These are phyloP conservation scores for Geotrichum aggregatum DNA, from an alignment of 1,139 yeast species.

Conservation along the genomic window DNA sequence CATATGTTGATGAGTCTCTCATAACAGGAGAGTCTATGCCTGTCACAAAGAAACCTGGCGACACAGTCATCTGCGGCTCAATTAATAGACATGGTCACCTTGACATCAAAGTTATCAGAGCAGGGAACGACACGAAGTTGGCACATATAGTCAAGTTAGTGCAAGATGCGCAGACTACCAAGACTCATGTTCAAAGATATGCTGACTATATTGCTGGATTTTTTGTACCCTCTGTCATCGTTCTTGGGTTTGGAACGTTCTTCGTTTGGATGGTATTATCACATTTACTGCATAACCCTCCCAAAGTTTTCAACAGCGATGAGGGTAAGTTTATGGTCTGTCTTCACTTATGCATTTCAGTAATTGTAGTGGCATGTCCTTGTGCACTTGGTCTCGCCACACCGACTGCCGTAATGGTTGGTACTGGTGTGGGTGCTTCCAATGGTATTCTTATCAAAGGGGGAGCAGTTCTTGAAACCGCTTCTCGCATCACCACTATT, in stretches of 20 bases:
- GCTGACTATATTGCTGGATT: constrained; percentile 82
- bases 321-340: constrained; percentile 63
- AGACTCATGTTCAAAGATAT: constrained; percentile 85
- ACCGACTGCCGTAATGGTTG: constrained; percentile 98
- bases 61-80: constrained; percentile 80
- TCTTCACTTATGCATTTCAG: constrained; percentile 82
- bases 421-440: constrained; percentile 91
- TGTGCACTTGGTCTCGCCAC: constrained; percentile 96
- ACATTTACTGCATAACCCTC: constrained; percentile 45
- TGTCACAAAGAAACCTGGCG: constrained; percentile 57
- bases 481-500: constrained; percentile 60
- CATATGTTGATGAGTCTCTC: constrained; percentile 83
- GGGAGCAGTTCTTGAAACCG: constrained; percentile 79
- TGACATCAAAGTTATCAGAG: constrained; percentile 59
- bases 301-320: constrained; percentile 53
- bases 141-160: constrained; percentile 84
- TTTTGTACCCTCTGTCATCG: constrained; percentile 75
- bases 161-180: constrained; percentile 79
- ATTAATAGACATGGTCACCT: constrained; percentile 75
- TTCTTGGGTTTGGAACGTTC: constrained; percentile 62
- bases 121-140: constrained; percentile 82
- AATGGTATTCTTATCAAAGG: constrained; percentile 91
- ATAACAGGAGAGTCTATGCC: constrained; percentile 89
- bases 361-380: constrained; percentile 95
- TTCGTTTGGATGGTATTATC: constrained; percentile 57